Evolutionary conservation across 345 rosid genomes (phyloP), one percentile per base, ranked within the genome.

Genomic region (Pelargonium nanum): DNA sequence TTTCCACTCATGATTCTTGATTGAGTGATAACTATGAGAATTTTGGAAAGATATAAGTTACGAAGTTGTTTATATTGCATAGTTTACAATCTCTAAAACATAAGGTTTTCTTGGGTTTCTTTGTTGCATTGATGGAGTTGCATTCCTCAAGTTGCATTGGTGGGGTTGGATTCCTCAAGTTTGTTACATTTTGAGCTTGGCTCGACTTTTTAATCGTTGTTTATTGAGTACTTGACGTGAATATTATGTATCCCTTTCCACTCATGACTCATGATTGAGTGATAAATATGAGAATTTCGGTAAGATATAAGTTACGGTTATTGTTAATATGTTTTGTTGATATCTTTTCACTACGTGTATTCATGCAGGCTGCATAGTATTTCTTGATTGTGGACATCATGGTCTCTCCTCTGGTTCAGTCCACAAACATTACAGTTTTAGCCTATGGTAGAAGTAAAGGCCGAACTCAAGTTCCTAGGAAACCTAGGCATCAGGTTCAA

Each of bases 391-490:
- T 6, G 48, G 16, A 40, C 62, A 70, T 57, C 50, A 92, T 92
- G 98, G 84, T 83, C 53, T 74, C 83, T 72, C 68, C 85, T 61
- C 70, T 85, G 32, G 85, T 80, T 66, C 83, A 78, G 66, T 75
- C 75, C 10, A 69, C 86, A 53, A 70, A 68, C 67, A 57, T 72
- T 34, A 70, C 84, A 60, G 74, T 85, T 19, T 28, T 73, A 61
- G 74, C 69, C 56, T 59, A 76, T 57, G 54, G 77, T 34, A 69
- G 65, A 65, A 68, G 77, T 68, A 69, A 77, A 71, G 66, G 78
- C 44, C 79, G 55, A 28, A 72, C 81, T 19, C 66, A 70, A 64
- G 83, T 76, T 45, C 67, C 80, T 51, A 78, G 72, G 57, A 85
- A 73, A 57, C 65, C 84, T 5, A 84, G 61, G 60, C 63, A 74